These are phyloP conservation scores for Larix kaempferi DNA, from an alignment of 75 land plant genomes.

Conservation along the genomic window DNA sequence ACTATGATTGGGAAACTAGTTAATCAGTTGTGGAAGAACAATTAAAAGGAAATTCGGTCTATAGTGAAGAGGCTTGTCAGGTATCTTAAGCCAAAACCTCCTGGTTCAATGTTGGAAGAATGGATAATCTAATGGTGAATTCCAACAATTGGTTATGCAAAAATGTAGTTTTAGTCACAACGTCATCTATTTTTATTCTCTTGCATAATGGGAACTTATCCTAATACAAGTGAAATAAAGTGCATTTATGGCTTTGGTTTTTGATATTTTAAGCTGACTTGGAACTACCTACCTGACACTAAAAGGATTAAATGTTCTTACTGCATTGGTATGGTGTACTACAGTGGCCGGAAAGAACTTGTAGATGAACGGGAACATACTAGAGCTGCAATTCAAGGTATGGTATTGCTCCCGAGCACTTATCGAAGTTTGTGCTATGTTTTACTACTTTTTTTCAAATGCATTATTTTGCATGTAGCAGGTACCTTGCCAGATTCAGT, in stretches of 20 bases:
- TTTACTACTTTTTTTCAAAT: background rate
- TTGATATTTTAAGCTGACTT: background rate
- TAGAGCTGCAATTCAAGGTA: constrained; percentile 44
- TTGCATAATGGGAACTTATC: background rate
- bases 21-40: constrained; percentile 58
- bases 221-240: background rate
- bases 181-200: background rate
- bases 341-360: constrained; percentile 77
- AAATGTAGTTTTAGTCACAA: background rate
- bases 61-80: constrained; percentile 54
- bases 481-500: constrained; percentile 44
- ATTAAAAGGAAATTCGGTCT: constrained; percentile 47
- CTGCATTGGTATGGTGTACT: background rate
- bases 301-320: background rate
- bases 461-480: background rate
- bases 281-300: too few relatives aligned
- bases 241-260: background rate
- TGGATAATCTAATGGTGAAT: background rate
- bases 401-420: background rate
- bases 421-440: background rate
- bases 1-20: constrained; percentile 86
- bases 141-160: background rate
- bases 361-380: constrained; percentile 70
- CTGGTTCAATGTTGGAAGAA: background rate
- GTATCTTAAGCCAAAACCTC: constrained; percentile 22